These are phyloP conservation scores for Tricholoma saponaceum DNA, from an alignment of 768 basidiomycete species.

Conservation along the genomic window DNA sequence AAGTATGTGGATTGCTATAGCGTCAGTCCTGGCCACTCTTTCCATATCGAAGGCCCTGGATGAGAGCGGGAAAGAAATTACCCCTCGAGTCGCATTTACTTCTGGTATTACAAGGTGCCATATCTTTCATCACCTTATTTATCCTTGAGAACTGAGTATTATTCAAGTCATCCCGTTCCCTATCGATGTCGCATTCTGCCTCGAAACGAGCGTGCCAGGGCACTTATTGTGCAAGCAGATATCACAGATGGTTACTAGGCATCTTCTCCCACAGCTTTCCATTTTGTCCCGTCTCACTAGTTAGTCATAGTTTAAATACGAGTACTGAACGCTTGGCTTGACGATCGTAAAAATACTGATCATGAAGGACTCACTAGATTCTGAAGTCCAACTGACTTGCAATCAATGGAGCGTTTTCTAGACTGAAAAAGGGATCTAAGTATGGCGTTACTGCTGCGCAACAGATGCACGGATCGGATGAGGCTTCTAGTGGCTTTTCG, in stretches of 20 bases:
- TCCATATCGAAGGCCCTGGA: conserved; percentile 37
- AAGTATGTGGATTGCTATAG: conserved; percentile 43
- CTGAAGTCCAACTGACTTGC: too few relatives aligned
- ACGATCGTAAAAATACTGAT: too few relatives aligned
- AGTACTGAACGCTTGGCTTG: too few relatives aligned
- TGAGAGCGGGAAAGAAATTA: conserved; percentile 28
- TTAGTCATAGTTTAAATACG: too few relatives aligned
- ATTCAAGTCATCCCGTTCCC: neutral
- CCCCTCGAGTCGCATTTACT: conserved; percentile 35
- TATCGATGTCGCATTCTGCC: neutral
- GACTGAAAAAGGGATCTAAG: too few relatives aligned
- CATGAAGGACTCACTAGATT: too few relatives aligned
- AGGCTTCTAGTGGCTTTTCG: too few relatives aligned
- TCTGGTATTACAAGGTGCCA: conserved; percentile 27
- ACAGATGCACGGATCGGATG: too few relatives aligned
- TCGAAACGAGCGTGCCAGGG: neutral
- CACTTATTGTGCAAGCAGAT: neutral
- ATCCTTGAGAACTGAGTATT: neutral
- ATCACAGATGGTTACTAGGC: neutral
- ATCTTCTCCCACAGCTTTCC: too few relatives aligned
- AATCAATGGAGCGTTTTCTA: too few relatives aligned
- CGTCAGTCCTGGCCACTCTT: conserved; percentile 42
- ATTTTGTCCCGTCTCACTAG: too few relatives aligned
- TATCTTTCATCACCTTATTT: neutral
- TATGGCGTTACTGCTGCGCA: too few relatives aligned